phyloP scores from a whole-genome alignment of 225 moss, liverwort and hornwort genomes.

The Antitrichia curtipendula region DNA sequence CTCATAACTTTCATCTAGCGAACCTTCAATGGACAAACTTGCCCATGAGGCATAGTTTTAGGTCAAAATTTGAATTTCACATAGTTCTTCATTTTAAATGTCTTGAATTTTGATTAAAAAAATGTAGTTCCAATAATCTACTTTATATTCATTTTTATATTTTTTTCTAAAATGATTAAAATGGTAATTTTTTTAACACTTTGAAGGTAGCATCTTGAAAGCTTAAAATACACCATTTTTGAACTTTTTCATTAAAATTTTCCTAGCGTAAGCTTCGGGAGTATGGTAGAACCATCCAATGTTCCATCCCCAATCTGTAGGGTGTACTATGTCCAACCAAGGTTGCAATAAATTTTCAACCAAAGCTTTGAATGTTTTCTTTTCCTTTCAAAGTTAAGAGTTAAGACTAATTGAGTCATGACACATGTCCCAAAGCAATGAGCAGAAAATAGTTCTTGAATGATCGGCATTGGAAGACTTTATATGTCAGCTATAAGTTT shows the following conservation, averaged over 20 bases:
- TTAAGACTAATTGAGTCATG: too few species aligned
- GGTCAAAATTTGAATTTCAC: neutral
- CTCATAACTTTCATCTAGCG: neutral
- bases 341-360: too few species aligned
- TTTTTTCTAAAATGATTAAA: neutral
- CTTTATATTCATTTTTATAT: too few species aligned
- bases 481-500: too few species aligned
- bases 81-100: neutral
- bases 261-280: neutral
- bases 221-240: neutral
- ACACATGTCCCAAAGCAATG: too few species aligned
- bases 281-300: too few species aligned
- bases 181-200: rapidly evolving
- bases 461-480: too few species aligned
- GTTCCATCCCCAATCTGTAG: too few species aligned
- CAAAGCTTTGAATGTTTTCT: too few species aligned
- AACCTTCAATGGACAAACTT: neutral
- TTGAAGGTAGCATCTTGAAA: neutral
- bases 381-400: too few species aligned
- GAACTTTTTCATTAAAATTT: neutral
- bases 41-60: rapidly evolving
- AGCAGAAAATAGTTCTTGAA: too few species aligned
- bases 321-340: too few species aligned
- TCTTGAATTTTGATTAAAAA: neutral
- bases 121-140: neutral